Evolutionary conservation across 805 yeast genomes (phyloP), one percentile per base, ranked within the genome.

Genomic region (Kregervanrija delftensis): DNA sequence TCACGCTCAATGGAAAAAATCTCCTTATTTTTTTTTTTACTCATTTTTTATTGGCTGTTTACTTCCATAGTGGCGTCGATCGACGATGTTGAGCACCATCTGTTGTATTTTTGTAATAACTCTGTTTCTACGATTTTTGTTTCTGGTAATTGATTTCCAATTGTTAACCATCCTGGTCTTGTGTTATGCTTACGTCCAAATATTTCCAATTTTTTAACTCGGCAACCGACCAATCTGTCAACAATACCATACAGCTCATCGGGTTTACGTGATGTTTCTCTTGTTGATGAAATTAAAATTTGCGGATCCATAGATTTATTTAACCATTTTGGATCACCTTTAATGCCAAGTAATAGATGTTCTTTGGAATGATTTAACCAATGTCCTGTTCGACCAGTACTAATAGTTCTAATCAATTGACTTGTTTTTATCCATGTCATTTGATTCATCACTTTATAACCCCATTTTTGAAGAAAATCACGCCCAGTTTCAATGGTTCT

Each of bases 361-460:
- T 90, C 98, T 55, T 90, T 90, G 0, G 96, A 85, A 63, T 90
- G 98, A 59, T 90, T 90, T 43, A 90, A 70, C 98, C 98, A 90
- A 61, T 90, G 98, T 0, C 98, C 98, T 0, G 98, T 90, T 51
- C 97, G 69, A 1, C 98, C 98, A 0, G 98, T 91, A 48, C 95
- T 89, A 37, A 90, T 89, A 0, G 96, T 90, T 48, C 96, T 69
- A 15, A 83, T 78, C 49, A 91, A 65, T 60, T 91, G 97, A 61
- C 90, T 90, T 5, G 93, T 79, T 61, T 90, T 90, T 47, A 88
- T 76, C 98, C 98, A 90, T 8, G 90, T 76, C 49, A 90, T 63
- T 60, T 90, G 97, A 60, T 89, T 91, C 16, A 77, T 66, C 5
- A 83, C 77, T 33, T 64, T 59, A 59, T 90, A 90, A 1, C 97